phyloP scores from a whole-genome alignment of 2,329 filamentous ascomycete species.

The Alternaria angustiovoidea region DNA sequence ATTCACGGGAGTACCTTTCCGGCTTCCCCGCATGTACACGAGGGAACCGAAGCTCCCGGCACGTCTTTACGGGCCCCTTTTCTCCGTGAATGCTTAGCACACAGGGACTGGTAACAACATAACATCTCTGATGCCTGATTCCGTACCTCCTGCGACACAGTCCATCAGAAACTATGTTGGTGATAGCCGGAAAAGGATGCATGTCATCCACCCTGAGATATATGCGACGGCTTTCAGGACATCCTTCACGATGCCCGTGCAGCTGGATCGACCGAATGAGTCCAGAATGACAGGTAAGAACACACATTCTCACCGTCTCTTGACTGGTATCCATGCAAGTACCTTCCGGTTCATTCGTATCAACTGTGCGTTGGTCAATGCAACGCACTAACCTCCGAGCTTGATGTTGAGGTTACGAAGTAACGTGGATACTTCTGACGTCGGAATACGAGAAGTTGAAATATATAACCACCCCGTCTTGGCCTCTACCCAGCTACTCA shows the following conservation, averaged over 20 bases:
- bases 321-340: constrained; percentile 2
- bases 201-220: neutral
- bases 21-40: neutral
- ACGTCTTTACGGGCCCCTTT: neutral
- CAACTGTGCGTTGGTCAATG: neutral
- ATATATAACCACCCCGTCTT: neutral
- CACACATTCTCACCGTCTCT: constrained; percentile 3
- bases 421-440: constrained; percentile 6
- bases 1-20: too few species aligned
- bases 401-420: constrained; percentile 1
- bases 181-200: neutral
- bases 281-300: neutral
- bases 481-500: neutral
- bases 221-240: neutral
- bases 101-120: too few species aligned
- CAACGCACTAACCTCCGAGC: neutral
- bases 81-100: neutral
- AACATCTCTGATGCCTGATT: neutral
- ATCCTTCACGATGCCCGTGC: neutral
- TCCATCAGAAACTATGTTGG: neutral
- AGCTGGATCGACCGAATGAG: neutral
- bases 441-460: neutral
- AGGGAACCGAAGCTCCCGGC: neutral
- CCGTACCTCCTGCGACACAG: neutral
- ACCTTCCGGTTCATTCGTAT: neutral